These are phyloP conservation scores for Colletotrichum sansevieriae DNA, from an alignment of 2,329 filamentous ascomycete species.

Conservation along the genomic window DNA sequence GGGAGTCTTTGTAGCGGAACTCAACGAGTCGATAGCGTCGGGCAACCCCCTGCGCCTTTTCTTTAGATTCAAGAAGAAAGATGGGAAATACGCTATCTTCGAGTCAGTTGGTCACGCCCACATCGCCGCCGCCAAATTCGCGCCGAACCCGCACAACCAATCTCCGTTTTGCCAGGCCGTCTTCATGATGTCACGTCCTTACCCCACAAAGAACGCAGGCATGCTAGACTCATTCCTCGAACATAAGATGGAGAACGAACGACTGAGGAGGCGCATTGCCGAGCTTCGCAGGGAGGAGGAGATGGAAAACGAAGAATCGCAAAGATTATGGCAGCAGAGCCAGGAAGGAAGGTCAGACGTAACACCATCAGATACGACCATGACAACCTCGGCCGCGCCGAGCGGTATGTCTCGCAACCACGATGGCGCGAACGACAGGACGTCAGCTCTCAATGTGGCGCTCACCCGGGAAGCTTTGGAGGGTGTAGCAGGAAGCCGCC, in stretches of 20 bases:
- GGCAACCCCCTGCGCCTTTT: conserved; percentile 86
- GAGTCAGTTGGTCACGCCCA: conserved; percentile 95
- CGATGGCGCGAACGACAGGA: conserved; percentile 76
- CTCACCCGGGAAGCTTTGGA: conserved; percentile 86
- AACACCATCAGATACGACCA: conserved; percentile 62
- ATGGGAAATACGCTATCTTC: conserved; percentile 82
- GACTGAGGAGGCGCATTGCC: conserved; percentile 84
- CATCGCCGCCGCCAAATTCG: conserved; percentile 77
- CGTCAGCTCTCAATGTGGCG: conserved; percentile 70
- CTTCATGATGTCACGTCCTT: conserved; percentile 92
- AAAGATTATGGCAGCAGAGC: conserved; percentile 71
- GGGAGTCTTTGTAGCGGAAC: conserved; percentile 84
- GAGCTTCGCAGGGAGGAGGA: conserved; percentile 89
- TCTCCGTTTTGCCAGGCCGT: conserved; percentile 86
- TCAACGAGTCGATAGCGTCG: conserved; percentile 88
- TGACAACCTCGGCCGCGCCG: conserved; percentile 50
- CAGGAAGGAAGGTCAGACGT: conserved; percentile 69
- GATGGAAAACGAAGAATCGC: conserved; percentile 78
- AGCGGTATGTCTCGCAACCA: conserved; percentile 53
- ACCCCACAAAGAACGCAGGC: conserved; percentile 87
- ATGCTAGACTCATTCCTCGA: conserved; percentile 94
- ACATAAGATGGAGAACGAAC: conserved; percentile 96
- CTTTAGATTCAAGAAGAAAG: conserved; percentile 83
- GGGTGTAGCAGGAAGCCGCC: conserved; percentile 73
- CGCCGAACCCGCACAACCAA: conserved; percentile 73